Evolutionary conservation across 345 rosid species (phyloP).

Genomic region (Cardamine chenopodiifolia): DNA sequence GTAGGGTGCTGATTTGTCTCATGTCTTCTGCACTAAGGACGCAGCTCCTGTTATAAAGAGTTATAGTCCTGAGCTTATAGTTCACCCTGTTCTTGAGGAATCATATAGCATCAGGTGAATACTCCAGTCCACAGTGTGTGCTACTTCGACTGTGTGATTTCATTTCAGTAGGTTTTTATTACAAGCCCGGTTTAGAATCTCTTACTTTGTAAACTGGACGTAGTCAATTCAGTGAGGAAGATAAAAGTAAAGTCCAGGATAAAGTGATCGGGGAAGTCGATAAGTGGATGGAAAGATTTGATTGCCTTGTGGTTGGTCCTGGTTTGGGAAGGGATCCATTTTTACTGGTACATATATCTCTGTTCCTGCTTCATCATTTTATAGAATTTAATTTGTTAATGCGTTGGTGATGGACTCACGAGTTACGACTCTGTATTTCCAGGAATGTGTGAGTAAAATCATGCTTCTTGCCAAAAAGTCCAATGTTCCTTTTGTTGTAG

Average conservation of each 20-base stretch:
- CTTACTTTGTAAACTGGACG: not conserved
- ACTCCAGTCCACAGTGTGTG: conserved; percentile 1
- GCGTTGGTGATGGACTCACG: not conserved
- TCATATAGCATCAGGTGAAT: conserved; percentile 71
- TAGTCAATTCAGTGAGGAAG: conserved; percentile 58
- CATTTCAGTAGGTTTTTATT: not conserved
- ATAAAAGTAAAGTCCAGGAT: conserved; percentile 43
- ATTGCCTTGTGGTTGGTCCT: conserved; percentile 94
- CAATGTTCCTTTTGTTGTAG: conserved; percentile 80
- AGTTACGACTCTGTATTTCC: not conserved
- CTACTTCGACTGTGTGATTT: conserved; percentile 5
- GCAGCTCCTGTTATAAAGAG: conserved; percentile 94
- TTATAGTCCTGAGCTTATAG: conserved; percentile 95
- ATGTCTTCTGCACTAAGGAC: conserved; percentile 95
- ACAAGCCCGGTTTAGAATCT: not conserved
- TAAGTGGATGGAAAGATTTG: conserved; percentile 96
- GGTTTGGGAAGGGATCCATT: conserved; percentile 97
- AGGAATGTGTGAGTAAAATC: conserved; percentile 82
- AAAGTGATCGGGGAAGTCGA: conserved; percentile 77
- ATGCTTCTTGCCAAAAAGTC: conserved; percentile 68
- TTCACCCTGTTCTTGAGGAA: conserved; percentile 89
- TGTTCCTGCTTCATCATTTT: conserved; percentile 2
- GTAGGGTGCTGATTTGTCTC: conserved; percentile 96
- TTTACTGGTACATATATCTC: conserved; percentile 60
- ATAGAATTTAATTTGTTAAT: not conserved